Evolutionary conservation across 164 flowering plant genomes (phyloP).

Genomic region (Vitis rupestris): DNA sequence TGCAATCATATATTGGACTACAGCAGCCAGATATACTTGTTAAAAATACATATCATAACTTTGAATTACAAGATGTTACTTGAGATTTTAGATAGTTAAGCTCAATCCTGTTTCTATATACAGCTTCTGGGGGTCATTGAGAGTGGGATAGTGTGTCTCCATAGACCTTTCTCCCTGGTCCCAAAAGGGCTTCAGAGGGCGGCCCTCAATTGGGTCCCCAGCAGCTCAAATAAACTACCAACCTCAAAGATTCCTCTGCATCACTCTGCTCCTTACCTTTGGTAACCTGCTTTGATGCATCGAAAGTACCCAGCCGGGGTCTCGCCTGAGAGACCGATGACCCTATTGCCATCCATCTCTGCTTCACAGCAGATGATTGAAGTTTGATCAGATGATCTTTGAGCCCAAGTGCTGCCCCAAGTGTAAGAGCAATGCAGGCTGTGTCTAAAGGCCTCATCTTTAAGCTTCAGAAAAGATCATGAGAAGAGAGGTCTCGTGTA

Average conservation of each 20-base stretch:
- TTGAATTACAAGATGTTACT: no score
- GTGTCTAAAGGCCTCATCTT: conserved; percentile 13
- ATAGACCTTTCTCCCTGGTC: not conserved
- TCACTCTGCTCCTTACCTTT: not conserved
- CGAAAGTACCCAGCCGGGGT: not conserved
- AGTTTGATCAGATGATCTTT: conserved; percentile 9
- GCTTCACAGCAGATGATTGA: not conserved
- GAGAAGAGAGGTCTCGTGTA: no score
- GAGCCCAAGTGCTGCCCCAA: conserved; percentile 21
- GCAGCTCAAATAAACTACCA: not conserved
- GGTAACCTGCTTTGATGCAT: not conserved
- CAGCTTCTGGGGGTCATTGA: no score
- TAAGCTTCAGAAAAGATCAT: no score
- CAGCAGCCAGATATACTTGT: no score
- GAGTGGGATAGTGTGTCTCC: no score
- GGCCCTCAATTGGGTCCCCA: not conserved
- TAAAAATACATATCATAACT: no score
- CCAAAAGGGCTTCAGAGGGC: not conserved
- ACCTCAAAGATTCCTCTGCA: conserved; percentile 1
- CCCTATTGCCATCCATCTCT: no score
- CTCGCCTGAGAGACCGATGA: not conserved
- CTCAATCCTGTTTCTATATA: no score
- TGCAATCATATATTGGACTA: no score
- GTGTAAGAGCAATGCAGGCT: conserved; percentile 15
- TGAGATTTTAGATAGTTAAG: no score